Percentiles rank a stretch among this genome's conserved stretches.
phyloP scores from a whole-genome alignment of 805 yeast genomes.

The Myxozyma monticola region DNA sequence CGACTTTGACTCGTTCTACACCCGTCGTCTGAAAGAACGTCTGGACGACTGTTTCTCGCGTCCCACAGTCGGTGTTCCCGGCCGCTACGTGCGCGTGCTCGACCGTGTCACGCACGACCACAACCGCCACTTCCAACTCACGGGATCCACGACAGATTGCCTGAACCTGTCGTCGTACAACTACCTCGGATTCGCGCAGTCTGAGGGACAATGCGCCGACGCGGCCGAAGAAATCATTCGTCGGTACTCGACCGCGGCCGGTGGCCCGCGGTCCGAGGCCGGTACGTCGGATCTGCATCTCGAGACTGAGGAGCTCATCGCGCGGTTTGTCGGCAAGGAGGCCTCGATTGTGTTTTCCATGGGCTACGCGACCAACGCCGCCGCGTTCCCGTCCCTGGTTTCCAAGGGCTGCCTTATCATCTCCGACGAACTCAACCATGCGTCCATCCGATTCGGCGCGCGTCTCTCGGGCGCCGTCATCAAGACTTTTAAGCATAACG shows the following conservation, averaged over 20 bases:
- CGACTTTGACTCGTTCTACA: conserved; percentile 89
- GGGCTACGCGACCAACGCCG: conserved; percentile 96
- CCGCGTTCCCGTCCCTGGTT: conserved; percentile 75
- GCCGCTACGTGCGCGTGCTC: conserved; percentile 79
- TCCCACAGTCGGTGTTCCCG: conserved; percentile 98
- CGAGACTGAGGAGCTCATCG: conserved; percentile 72
- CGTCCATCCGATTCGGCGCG: conserved; percentile 93
- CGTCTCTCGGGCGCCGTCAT: conserved; percentile 91
- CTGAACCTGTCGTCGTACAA: conserved; percentile 88
- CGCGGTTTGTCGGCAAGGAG: conserved; percentile 87
- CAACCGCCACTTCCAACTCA: conserved; percentile 64
- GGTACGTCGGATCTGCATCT: conserved; percentile 78
- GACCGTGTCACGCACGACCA: conserved; percentile 72
- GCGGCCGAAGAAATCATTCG: conserved; percentile 62
- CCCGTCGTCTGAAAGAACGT: conserved; percentile 85
- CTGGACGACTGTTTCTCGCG: conserved; percentile 93
- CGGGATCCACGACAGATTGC: conserved; percentile 75
- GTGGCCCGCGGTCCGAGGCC: conserved; percentile 70
- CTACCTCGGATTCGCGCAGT: conserved; percentile 95
- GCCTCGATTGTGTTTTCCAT: conserved; percentile 82
- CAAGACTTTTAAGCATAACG: conserved; percentile 65
- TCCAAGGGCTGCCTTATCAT: conserved; percentile 88
- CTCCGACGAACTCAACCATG: conserved; percentile 92
- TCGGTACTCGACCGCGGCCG: conserved; percentile 73
- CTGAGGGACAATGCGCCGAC: conserved; percentile 87